Evolutionary conservation across 768 basidiomycete genomes (phyloP).

Genomic region (Pleurotus giganteus): DNA sequence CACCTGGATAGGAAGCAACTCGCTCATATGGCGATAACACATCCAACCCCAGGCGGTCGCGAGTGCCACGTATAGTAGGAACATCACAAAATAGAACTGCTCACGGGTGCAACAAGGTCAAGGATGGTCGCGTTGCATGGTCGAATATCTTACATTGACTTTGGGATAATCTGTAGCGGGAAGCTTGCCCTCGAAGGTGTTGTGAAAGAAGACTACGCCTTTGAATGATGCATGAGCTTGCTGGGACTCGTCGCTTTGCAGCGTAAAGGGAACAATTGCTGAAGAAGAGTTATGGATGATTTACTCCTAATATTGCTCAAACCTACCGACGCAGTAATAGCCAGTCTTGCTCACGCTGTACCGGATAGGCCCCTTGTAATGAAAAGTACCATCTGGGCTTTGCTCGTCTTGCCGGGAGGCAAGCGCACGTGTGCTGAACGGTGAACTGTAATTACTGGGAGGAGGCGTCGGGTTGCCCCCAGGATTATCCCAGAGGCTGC

Average conservation of each 20-base stretch:
- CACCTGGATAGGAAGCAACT: constrained; percentile 88
- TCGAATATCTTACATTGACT: constrained; percentile 67
- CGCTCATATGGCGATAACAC: constrained; percentile 76
- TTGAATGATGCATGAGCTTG: constrained; percentile 71
- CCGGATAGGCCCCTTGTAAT: constrained; percentile 71
- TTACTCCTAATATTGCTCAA: neutral
- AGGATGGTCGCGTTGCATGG: neutral
- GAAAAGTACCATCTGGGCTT: constrained; percentile 46
- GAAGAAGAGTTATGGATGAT: constrained; percentile 1
- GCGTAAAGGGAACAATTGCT: constrained; percentile 89
- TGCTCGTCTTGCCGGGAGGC: constrained; percentile 36
- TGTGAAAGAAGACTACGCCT: constrained; percentile 82
- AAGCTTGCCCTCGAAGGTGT: constrained; percentile 84
- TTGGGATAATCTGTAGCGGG: constrained; percentile 96
- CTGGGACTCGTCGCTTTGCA: constrained; percentile 41
- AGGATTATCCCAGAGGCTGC: constrained; percentile 57
- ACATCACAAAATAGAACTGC: constrained; percentile 88
- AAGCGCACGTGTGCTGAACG: constrained; percentile 27
- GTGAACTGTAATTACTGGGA: constrained; percentile 43
- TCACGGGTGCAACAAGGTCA: constrained; percentile 6
- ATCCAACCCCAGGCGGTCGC: constrained; percentile 79
- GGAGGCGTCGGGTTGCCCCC: constrained; percentile 58
- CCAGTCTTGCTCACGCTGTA: constrained; percentile 86
- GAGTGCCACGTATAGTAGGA: constrained; percentile 70
- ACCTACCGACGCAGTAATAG: constrained; percentile 93